phyloP scores from a whole-genome alignment of 805 yeast genomes.

The Wickerhamomyces bovis region DNA sequence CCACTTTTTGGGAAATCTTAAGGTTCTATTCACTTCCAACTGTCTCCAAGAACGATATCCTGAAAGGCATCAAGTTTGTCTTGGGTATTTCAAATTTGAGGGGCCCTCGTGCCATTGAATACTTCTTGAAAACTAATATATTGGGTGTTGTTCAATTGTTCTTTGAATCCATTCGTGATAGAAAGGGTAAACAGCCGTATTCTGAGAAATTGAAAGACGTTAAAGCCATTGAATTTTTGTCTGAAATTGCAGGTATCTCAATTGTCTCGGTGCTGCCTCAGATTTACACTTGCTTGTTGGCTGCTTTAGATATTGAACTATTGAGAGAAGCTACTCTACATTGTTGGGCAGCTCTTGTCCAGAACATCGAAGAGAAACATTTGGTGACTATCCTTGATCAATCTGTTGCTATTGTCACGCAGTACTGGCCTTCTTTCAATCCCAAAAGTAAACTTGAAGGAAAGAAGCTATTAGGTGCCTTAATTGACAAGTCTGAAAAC shows the following conservation, averaged over 20 bases:
- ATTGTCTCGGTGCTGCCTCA: constrained; percentile 75
- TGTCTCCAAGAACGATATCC: constrained; percentile 14
- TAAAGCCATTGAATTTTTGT: constrained; percentile 65
- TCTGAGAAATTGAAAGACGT: constrained; percentile 67
- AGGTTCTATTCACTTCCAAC: constrained; percentile 36
- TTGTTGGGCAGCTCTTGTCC: constrained; percentile 62
- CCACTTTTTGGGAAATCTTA: constrained; percentile 36
- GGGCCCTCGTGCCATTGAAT: constrained; percentile 25
- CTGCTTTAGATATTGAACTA: constrained; percentile 59
- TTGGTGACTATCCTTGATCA: constrained; percentile 66
- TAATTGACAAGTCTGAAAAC: constrained; percentile 28
- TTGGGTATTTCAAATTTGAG: constrained; percentile 23
- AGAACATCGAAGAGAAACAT: constrained; percentile 48
- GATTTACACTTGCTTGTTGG: constrained; percentile 77
- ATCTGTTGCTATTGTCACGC: constrained; percentile 65
- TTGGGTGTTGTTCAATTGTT: constrained; percentile 74
- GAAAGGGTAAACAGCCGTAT: constrained; percentile 64
- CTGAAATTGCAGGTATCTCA: constrained; percentile 45
- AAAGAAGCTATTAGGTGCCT: constrained; percentile 38
- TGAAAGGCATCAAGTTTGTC: constrained; percentile 37
- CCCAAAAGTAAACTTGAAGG: constrained; percentile 45
- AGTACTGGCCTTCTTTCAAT: constrained; percentile 53
- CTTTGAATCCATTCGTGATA: constrained; percentile 72
- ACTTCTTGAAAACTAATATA: constrained; percentile 50
- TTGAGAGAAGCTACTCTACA: constrained; percentile 56